A percentile compares a stretch with the other conserved stretches of the same genome.
Evolutionary conservation across 2,329 filamentous ascomycete species (phyloP).

Genomic region (Arthrobotrys pseudoclavata): DNA sequence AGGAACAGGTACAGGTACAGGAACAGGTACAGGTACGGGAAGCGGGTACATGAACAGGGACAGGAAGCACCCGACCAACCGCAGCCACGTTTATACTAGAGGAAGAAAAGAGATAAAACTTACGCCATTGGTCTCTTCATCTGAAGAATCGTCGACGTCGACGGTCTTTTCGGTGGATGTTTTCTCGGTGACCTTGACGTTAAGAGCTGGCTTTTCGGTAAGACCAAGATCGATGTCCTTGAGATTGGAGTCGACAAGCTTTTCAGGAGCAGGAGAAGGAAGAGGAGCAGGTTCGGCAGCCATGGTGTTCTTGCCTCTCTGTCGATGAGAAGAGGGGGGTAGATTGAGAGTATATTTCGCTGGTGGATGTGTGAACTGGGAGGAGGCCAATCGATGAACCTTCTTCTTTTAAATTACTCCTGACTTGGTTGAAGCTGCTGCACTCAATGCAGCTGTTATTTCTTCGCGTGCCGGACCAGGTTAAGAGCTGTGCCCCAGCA

Average conservation of each 20-base stretch:
- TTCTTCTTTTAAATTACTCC: too few species aligned
- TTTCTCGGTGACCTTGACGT: background rate
- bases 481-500: too few species aligned
- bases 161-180: background rate
- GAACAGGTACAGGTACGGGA: background rate
- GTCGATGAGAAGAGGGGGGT: conserved; percentile 19
- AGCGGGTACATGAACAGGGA: background rate
- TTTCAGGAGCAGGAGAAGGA: background rate
- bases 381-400: background rate
- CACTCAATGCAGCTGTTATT: conserved; percentile 15
- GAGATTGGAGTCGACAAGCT: conserved; percentile 15
- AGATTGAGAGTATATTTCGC: conserved; percentile 21
- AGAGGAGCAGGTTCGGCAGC: conserved; percentile 23
- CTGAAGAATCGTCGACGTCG: conserved; percentile 29
- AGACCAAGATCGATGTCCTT: conserved; percentile 49
- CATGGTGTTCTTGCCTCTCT: conserved; percentile 21
- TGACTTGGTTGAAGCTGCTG: background rate
- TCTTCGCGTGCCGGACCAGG: background rate
- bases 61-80: background rate
- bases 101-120: background rate
- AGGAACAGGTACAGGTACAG: background rate
- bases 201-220: conserved; percentile 11
- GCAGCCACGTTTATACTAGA: conserved; percentile 1
- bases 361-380: background rate
- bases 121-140: conserved; percentile 16